These are phyloP conservation scores for Stemphylium beticola DNA, from an alignment of 2,329 filamentous ascomycete genomes.

Conservation along the genomic window DNA sequence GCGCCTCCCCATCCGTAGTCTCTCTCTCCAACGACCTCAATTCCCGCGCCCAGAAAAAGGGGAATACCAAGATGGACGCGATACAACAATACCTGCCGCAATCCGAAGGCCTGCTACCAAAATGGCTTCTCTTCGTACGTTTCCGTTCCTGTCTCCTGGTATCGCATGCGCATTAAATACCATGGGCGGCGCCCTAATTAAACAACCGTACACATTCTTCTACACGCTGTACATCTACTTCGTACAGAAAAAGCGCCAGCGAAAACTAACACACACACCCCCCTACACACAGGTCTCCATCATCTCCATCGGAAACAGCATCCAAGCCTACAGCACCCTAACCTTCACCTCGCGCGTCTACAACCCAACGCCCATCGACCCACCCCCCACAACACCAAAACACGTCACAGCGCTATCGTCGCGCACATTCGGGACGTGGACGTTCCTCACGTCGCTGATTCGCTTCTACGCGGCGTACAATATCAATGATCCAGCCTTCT, in stretches of 20 bases:
- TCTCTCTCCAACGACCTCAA: not conserved
- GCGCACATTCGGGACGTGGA: slow-evolving; percentile 88
- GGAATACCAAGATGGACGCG: slow-evolving; percentile 32
- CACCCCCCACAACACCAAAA: slow-evolving; percentile 48
- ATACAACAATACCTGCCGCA: slow-evolving; percentile 52
- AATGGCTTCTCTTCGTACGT: slow-evolving; percentile 70
- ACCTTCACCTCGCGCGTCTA: slow-evolving; percentile 89
- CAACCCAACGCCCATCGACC: slow-evolving; percentile 61
- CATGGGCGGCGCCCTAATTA: too few species aligned
- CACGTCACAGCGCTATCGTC: slow-evolving; percentile 75
- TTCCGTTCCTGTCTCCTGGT: not conserved
- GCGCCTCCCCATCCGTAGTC: too few species aligned
- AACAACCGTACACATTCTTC: too few species aligned
- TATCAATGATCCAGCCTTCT: slow-evolving; percentile 73
- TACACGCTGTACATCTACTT: not conserved
- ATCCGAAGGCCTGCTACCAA: slow-evolving; percentile 62
- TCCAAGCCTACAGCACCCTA: slow-evolving; percentile 82
- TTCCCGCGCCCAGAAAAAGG: not conserved
- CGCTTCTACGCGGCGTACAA: slow-evolving; percentile 86
- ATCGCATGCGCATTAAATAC: too few species aligned
- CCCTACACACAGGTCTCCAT: slow-evolving; percentile 70
- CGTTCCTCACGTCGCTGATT: slow-evolving; percentile 76
- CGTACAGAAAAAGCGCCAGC: slow-evolving; percentile 2
- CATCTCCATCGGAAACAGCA: slow-evolving; percentile 80
- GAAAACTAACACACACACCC: not conserved